These are phyloP conservation scores for Stephania japonica DNA, from an alignment of 164 flowering plant genomes.

Conservation along the genomic window DNA sequence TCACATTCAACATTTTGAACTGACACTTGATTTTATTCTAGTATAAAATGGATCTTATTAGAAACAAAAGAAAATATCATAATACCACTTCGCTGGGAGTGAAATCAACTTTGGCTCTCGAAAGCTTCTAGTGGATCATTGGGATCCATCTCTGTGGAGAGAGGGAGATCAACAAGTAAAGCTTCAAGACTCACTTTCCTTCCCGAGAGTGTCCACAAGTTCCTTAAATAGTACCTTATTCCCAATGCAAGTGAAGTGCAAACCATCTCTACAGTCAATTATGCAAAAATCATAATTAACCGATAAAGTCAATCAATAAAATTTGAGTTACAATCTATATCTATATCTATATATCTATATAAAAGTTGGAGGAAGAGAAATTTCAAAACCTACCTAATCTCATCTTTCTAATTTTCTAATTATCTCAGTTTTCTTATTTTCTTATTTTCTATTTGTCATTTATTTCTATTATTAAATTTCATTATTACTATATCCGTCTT, in stretches of 20 bases:
- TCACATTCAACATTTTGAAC: background rate
- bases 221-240: slow-evolving; percentile 60
- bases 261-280: slow-evolving; percentile 56
- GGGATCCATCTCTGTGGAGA: slow-evolving; percentile 46
- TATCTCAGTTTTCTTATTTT: too few relatives aligned
- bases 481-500: too few relatives aligned
- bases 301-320: background rate
- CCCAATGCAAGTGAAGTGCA: slow-evolving; percentile 58
- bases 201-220: slow-evolving; percentile 41
- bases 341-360: too few relatives aligned
- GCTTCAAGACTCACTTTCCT: slow-evolving; percentile 41
- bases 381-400: too few relatives aligned
- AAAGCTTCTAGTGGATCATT: slow-evolving; percentile 65
- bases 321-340: background rate
- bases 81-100: background rate
- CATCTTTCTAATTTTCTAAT: too few relatives aligned
- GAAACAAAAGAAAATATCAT: background rate
- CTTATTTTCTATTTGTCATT: too few relatives aligned
- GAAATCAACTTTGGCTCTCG: slow-evolving; percentile 8
- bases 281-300: background rate
- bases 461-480: too few relatives aligned
- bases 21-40: background rate
- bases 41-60: background rate
- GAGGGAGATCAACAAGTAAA: slow-evolving; percentile 58
- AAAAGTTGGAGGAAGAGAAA: too few relatives aligned